Percentiles rank a stretch among this genome's conserved stretches.
Evolutionary conservation across 2,329 filamentous ascomycete species (phyloP).

Genomic region (Verticillium albo-atrum): DNA sequence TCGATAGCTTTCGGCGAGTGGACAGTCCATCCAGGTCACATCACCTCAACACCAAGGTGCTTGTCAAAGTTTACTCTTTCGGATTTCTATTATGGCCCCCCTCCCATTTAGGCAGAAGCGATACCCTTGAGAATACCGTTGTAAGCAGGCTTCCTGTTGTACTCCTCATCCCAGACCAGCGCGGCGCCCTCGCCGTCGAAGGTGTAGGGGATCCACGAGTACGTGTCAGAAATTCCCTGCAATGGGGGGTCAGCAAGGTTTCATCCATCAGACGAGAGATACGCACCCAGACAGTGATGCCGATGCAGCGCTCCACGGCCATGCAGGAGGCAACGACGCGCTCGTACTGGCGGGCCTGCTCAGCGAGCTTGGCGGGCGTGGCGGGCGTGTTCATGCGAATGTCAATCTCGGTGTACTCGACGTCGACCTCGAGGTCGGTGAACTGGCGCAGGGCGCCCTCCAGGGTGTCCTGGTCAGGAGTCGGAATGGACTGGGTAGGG

Average conservation of each 20-base stretch:
- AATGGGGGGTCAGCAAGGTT: not conserved
- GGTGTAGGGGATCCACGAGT: conserved; percentile 32
- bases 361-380: conserved; percentile 20
- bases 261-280: too few species aligned
- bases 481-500: conserved; percentile 26
- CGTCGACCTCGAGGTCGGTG: conserved; percentile 38
- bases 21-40: too few species aligned
- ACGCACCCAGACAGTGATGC: conserved; percentile 26
- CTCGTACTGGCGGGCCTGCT: conserved; percentile 23
- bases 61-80: not conserved
- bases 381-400: conserved; percentile 33
- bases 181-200: conserved; percentile 36
- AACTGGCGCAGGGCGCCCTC: conserved; percentile 33
- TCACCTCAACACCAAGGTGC: too few species aligned
- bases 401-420: conserved; percentile 52
- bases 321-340: conserved; percentile 11
- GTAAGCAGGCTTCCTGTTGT: conserved; percentile 37
- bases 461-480: conserved; percentile 22
- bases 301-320: conserved; percentile 17
- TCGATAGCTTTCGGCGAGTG: too few species aligned
- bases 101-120: not conserved
- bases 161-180: conserved; percentile 36
- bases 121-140: conserved; percentile 28
- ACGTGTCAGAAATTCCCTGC: conserved; percentile 2
- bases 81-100: too few species aligned